Evolutionary conservation across 768 basidiomycete genomes (phyloP).

Genomic region (Naematelia aurantialba): DNA sequence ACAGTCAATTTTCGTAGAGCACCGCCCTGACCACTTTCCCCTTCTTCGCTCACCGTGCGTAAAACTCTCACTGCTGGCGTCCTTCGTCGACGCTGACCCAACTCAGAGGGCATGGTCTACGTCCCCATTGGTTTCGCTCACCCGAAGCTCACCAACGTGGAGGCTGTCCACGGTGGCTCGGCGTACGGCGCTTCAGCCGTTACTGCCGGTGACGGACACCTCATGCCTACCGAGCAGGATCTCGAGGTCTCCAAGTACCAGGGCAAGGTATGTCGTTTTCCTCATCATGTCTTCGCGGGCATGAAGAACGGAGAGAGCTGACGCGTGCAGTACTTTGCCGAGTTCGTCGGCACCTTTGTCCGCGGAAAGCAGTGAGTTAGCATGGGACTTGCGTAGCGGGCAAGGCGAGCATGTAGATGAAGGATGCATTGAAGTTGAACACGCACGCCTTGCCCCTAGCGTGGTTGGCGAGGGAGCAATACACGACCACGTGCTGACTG

Average conservation of each 20-base stretch:
- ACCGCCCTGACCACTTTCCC: conserved; percentile 55
- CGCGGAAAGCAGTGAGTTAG: conserved; percentile 15
- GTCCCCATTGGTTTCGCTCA: conserved; percentile 61
- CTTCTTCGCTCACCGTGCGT: conserved; percentile 59
- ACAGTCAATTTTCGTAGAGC: conserved; percentile 22
- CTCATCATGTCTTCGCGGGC: background rate
- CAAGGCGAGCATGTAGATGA: background rate
- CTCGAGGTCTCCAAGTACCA: conserved; percentile 26
- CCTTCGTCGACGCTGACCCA: background rate
- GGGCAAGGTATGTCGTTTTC: conserved; percentile 16
- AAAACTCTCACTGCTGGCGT: conserved; percentile 2
- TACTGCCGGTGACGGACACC: conserved; percentile 41
- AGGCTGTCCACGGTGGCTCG: conserved; percentile 56
- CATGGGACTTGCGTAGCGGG: background rate
- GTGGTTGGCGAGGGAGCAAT: background rate
- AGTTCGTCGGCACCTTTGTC: conserved; percentile 16
- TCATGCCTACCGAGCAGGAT: conserved; percentile 20
- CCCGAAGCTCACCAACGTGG: conserved; percentile 51
- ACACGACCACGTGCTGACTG: background rate
- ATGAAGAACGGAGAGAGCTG: background rate
- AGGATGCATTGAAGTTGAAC: background rate
- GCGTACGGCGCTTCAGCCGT: conserved; percentile 67
- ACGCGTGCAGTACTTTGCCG: conserved; percentile 13
- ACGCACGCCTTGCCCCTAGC: background rate
- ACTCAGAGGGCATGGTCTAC: conserved; percentile 34